phyloP scores from a whole-genome alignment of 768 basidiomycete genomes.

The Lentinula raphanica region DNA sequence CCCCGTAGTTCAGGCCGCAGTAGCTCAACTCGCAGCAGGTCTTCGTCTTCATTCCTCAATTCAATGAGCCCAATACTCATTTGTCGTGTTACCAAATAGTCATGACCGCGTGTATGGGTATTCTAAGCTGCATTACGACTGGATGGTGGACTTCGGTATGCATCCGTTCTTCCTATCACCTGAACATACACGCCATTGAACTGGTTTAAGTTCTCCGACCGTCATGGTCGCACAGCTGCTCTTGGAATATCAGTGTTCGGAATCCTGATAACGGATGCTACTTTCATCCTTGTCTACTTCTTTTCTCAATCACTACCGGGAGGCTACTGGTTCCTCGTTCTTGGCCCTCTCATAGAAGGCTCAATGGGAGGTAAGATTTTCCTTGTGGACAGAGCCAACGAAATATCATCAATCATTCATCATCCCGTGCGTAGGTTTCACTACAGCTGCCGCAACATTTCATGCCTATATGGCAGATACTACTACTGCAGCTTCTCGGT shows the following conservation, averaged over 20 bases:
- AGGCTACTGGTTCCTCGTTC: constrained; percentile 74
- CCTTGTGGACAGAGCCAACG: not conserved
- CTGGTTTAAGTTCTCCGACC: constrained; percentile 62
- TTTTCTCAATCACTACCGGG: constrained; percentile 63
- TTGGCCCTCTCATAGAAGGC: constrained; percentile 66
- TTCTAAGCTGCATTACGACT: constrained; percentile 72
- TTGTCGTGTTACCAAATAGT: constrained; percentile 29
- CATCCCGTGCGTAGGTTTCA: constrained; percentile 9
- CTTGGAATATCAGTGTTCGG: constrained; percentile 61
- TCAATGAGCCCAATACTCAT: not conserved
- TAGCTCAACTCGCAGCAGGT: constrained; percentile 60
- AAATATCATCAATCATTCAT: not conserved
- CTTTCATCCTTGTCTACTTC: constrained; percentile 59
- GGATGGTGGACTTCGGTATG: constrained; percentile 84
- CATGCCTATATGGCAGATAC: constrained; percentile 67
- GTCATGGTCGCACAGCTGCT: constrained; percentile 62
- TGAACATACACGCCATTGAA: not conserved
- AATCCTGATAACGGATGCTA: constrained; percentile 55
- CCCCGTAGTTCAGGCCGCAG: constrained; percentile 68
- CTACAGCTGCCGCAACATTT: not conserved
- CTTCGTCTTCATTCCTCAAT: not conserved
- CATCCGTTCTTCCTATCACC: constrained; percentile 7
- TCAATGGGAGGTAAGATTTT: constrained; percentile 57
- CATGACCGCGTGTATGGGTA: constrained; percentile 60
- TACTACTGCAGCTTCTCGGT: constrained; percentile 52